Base-by-base conservation (phyloP, 352 stramenopile species). In the Pythium volutum region DNA sequence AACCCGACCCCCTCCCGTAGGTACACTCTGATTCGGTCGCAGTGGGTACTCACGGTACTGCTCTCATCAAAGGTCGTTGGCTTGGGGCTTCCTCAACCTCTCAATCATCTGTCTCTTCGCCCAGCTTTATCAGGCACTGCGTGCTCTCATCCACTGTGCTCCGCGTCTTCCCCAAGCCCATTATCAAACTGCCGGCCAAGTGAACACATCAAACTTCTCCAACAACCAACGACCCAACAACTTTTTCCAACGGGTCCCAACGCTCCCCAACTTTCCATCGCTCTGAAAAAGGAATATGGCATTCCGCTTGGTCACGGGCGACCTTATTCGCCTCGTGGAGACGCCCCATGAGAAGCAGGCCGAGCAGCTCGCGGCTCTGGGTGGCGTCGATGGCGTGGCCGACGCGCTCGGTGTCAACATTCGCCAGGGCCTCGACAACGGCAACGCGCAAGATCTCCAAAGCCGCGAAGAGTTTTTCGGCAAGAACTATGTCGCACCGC, bases 271-370 rank as follows among this genome's bases (percentile, higher is more conserved):
- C 12, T 36, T 36, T 36, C 31, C 9, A 36, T 7, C 9, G 31
- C 9, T 36, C 31, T 3, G 31, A 36, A 36, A 7, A 36, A 36
- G 31, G 29, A 33, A 9, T 7, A 43, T 43, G 36, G 36, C 16
- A 3, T 51, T 52, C 41, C 36, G 33, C 23, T 39, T 59, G 18
- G 8, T 29, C 23, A 39, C 53, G 31, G 42, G 16, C 53, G 79
- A 91, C 61, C 62, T 91, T 36, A 87, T 91, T 42, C 71, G 73
- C 10, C 77, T 91, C 39, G 80, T 91, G 36, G 77, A 91, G 60
- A 89, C 79, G 20, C 68, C 74, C 36, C 76, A 81, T 36, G 82
- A 91, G 56, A 56, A 79, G 7, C 74, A 85, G 48, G 73, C 71
- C 4, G 73, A 76, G 25, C 70, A 88, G 42, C 69, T 91, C 15